Evolutionary conservation across 2,329 filamentous ascomycete genomes (phyloP), one percentile per base, ranked within the genome.

Genomic region (Hypoxylon sp.): DNA sequence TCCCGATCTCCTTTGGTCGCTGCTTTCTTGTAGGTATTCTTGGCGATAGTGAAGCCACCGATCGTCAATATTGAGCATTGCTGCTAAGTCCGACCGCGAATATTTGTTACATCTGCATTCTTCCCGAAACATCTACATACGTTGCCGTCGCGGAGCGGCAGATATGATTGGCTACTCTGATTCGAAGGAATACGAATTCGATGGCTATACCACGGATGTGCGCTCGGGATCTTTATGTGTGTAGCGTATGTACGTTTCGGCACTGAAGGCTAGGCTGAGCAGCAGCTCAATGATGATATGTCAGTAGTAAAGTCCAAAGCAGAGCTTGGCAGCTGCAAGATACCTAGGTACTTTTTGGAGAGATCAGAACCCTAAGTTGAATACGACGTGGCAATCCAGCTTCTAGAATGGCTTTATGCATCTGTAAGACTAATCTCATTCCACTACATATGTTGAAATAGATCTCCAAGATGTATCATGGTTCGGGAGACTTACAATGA

Each of bases 141-240:
- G 45, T 43, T 60, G 14, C 48, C 48, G 32, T 34, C 43, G 34
- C 52, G 36, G 28, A 21, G 48, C 56, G 25, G 52, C 23, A 67
- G 60, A 57, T 25, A 45, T 23, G 7, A 43, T 41, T 30, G 28
- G 21, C 13, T 48, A 41, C 30, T 50, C 32, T 62, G 36, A 63
- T 67, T 69, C 57, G 67, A 49, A 57, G 23, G 48, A 36, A 45
- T 67, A 59, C 63, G 67, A 51, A 64, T 4, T 28, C 30, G 17
- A 48, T 50, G 46, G 28, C 49, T 48, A 19, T 49, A n/a, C n/a
- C 19, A 46, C 59, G 34, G 46, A 43, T 21, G 34, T 43, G 36
- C 45, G 53, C 19, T 57, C 46, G 32, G 46, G 41, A 52, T 58
- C 43, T 41, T 28, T 51, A 38, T 14, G 52, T 28, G n/a, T n/a